Evolutionary conservation across 345 rosid genomes (phyloP), one percentile per base, ranked within the genome.

Genomic region (Conringia planisiliqua): DNA sequence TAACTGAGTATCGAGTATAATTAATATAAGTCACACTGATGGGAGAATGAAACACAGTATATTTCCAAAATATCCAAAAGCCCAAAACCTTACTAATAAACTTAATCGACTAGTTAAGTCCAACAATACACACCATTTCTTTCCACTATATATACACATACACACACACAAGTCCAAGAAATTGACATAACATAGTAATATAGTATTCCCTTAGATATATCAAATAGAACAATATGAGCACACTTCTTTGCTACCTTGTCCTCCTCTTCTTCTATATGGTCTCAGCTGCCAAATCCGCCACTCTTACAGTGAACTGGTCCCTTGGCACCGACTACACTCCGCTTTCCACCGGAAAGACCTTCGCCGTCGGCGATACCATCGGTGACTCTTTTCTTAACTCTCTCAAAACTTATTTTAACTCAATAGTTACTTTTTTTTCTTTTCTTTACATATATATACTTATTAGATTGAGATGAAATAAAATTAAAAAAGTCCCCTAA

Each of bases 231-330:
- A 68, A 29, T 4, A 77, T 77, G 76, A 77, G 50, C 11, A 50
- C 16, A 65, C 47, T 65, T 36, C 20, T 51, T 57, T 62, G 72
- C 27, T 81, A 56, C 35, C 60, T 77, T 6, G 65, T 78, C 44
- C 62, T 84, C 55, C 51, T 76, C 22, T 46, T 82, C 70, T 72
- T 70, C 17, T 74, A 79, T 78, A 83, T 68, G 51, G 80, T 66
- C 33, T 78, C 27, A 52, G 81, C 83, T 11, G 75, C 82, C 74
- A 71, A 78, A 68, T 92, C 92, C 59, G 83, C 86, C 7, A 90
- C 69, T 78, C 88, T 87, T 78, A 87, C 90, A 3, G 96, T 93
- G 2, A 71, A 58, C 38, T 93, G 98, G 98, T 68, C 85, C 61
- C 62, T 81, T 52, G 92, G 98, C 35, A 20, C 44, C 20, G 93